Evolutionary conservation across 371 early-diverging fungal species (phyloP).

Genomic region (Rhizopus arrhizus): DNA sequence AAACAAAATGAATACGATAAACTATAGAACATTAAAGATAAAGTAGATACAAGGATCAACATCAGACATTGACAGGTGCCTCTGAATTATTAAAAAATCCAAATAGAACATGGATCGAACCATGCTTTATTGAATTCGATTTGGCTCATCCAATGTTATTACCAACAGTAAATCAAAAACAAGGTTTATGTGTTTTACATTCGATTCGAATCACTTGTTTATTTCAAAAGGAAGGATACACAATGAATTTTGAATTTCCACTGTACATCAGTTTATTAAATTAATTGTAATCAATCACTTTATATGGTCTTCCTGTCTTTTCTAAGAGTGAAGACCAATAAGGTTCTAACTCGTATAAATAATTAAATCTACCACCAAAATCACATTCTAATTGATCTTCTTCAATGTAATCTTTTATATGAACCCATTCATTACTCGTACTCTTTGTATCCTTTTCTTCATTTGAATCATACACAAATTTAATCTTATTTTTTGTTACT

Average conservation of each 20-base stretch:
- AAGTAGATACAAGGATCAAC: constrained; percentile 10
- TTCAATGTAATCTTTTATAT: constrained; percentile 55
- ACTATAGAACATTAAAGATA: not conserved
- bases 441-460: constrained; percentile 32
- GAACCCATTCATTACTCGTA: constrained; percentile 49
- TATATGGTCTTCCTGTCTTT: constrained; percentile 45
- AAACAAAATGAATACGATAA: constrained; percentile 4
- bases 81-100: constrained; percentile 18
- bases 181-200: not conserved
- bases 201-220: constrained; percentile 3
- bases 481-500: constrained; percentile 84
- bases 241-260: constrained; percentile 15
- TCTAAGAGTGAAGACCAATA: constrained; percentile 64
- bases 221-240: not conserved
- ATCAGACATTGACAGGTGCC: constrained; percentile 16
- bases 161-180: constrained; percentile 12
- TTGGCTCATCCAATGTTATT: not conserved
- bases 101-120: constrained; percentile 18
- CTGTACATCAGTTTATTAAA: not conserved
- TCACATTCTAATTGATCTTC: constrained; percentile 58
- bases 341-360: constrained; percentile 56
- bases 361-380: constrained; percentile 65
- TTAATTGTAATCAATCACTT: constrained; percentile 42
- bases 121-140: constrained; percentile 15
- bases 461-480: constrained; percentile 73